Base-by-base conservation (phyloP, 2,329 filamentous ascomycete genomes). In the Ceratocystis variospora region DNA sequence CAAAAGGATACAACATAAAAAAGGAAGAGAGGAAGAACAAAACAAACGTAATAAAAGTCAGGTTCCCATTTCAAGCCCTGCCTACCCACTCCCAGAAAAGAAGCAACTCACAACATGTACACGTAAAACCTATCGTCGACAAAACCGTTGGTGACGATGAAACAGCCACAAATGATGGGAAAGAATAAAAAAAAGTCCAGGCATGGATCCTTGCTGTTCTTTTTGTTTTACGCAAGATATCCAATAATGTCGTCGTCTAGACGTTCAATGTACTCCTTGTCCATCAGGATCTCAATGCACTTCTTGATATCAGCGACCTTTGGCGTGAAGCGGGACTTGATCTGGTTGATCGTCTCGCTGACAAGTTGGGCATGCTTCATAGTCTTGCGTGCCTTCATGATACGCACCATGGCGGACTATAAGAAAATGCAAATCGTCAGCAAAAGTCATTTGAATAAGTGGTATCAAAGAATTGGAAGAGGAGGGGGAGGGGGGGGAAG, bases 311-410 rank as follows among this genome's bases (percentile, higher is more conserved):
- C 94, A 17, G 85, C 81, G 37, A 99, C 83, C 78, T 96, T 96
- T 50, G 94, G 94, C 67, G 91, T 86, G 77, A 99, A 99, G 50
- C 94, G 89, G 53, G 86, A 87, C 75, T 89, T 90, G 75, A 99
- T 96, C 77, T 97, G 94, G 73, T 87, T 88, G 75, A 99, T 97
- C 28, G 92, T 95, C 78, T 99, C 94, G 73, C 90, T 87, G 65
- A 99, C 91, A 12, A 99, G 86, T 73, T 94, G 88, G 69, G 87
- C 86, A 78, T 99, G 93, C 84, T 96, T 97, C 90, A 97, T 95
- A 79, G 88, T 90, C 85, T 99, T 97, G 68, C 94, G 88, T 2
- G 93, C 95, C 80, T 99, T 99, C 94, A 99, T 99, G 79, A 99
- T 96, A 73, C 94, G 90, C 67, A 99, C 94, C 75, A 99, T 97